Evolutionary conservation across 768 basidiomycete species (phyloP), one percentile per base, ranked within the genome.

Genomic region (Mycena albidolilacea): DNA sequence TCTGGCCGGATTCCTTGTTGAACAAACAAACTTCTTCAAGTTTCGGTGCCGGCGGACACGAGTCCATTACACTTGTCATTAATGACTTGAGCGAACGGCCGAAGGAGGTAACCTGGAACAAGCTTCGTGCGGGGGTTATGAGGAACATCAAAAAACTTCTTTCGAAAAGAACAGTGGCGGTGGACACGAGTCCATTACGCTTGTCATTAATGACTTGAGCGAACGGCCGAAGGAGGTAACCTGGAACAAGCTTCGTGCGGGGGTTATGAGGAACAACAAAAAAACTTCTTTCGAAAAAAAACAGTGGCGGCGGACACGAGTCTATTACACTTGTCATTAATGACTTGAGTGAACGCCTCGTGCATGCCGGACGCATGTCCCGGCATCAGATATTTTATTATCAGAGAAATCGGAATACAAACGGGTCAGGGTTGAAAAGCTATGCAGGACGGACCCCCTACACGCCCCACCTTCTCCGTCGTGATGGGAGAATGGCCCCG

Each of bases 1-100:
- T 55, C 68, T 71, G 57, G 58, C 60, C 74, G 74, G 77, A 75
- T n/a, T n/a, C 46, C 69, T 75, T 60, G 59, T 30, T 30, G 30
- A 30, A 72, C 63, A 54, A 63, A n/a, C n/a, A 71, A 61, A 11
- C 59, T 62, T 70, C 41, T n/a, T n/a, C n/a, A n/a, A n/a, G n/a
- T 50, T 57, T 37, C 39, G 54, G 66, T 64, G 69, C 71, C 46
- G 62, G 61, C 41, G 10, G 52, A 62, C 75, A 75, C 71, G 71
- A 73, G 75, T 76, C 30, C 75, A 72, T 76, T 76, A 67, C 69
- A 65, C 69, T 76, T 76, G 75, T 76, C 75, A 76, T 76, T 67
- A 73, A 73, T 66, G 67, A 64, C 67, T 30, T 41, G 67, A 55
- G 71, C 66, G n/a, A n/a, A n/a, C n/a, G n/a, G n/a, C n/a, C n/a